Evolutionary conservation across 768 basidiomycete genomes (phyloP).

Genomic region (Boletellus emodensis): DNA sequence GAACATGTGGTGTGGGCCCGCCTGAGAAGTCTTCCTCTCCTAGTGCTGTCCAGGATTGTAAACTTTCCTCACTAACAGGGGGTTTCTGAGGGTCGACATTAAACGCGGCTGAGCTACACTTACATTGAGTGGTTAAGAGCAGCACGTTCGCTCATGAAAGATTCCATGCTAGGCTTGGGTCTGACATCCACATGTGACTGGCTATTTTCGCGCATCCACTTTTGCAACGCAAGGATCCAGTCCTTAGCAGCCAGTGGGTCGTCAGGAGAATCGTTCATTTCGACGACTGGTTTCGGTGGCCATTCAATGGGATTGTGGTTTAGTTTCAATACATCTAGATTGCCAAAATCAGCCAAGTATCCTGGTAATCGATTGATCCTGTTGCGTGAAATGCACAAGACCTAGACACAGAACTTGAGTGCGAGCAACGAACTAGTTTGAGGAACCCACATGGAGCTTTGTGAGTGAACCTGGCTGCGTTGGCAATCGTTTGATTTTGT

Average conservation of each 20-base stretch:
- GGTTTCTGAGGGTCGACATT: conserved; percentile 3
- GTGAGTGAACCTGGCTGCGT: conserved; percentile 72
- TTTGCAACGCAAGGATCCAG: conserved; percentile 69
- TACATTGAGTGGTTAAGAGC: conserved; percentile 33
- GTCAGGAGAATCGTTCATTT: conserved; percentile 37
- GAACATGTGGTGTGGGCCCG: conserved; percentile 47
- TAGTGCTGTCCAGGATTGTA: conserved; percentile 44
- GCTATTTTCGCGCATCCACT: conserved; percentile 65
- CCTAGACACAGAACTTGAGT: conserved; percentile 39
- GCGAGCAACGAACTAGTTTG: not conserved
- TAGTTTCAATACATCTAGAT: conserved; percentile 75
- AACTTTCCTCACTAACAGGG: conserved; percentile 35
- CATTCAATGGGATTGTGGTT: conserved; percentile 94
- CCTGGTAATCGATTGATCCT: conserved; percentile 73
- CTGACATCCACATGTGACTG: conserved; percentile 30
- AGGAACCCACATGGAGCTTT: conserved; percentile 60
- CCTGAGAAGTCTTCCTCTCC: conserved; percentile 35
- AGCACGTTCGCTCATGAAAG: conserved; percentile 42
- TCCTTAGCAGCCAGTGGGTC: conserved; percentile 55
- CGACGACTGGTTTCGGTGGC: conserved; percentile 67
- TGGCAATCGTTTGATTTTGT: conserved; percentile 81
- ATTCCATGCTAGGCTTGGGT: conserved; percentile 44
- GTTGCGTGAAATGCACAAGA: conserved; percentile 85
- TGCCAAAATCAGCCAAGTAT: conserved; percentile 70
- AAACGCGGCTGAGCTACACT: conserved; percentile 1